Base-by-base conservation (phyloP, 1,139 yeast genomes). In the Nakaseomyces sp. region DNA sequence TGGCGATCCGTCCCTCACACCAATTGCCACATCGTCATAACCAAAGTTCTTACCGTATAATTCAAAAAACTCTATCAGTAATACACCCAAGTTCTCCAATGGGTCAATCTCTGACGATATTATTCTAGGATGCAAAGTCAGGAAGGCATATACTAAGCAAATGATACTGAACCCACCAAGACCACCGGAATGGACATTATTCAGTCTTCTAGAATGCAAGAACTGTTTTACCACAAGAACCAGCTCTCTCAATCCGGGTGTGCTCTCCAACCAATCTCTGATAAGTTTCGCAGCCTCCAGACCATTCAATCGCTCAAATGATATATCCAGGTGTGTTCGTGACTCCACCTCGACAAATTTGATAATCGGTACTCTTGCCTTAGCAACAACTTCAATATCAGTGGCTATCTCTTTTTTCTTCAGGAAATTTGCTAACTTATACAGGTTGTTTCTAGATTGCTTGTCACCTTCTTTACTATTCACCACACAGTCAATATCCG, bases 121-220 rank as follows among this genome's bases (percentile, higher is more conserved):
- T 5, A 89, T 58, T 52, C 88, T 72, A 10, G 96, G 96, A 63
- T 91, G 98, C 46, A 84, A 67, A 51, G 71, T 74, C 50, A 93
- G 65, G 59, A 91, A 89, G 26, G 95, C 83, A 57, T 83, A 83
- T 30, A 87, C 88, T 58, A 91, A 65, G 55, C 96, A 88, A 37
- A 89, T 87, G 19, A 89, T 86, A 7, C 96, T 80, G 60, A 84
- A 91, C 0, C 98, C 98, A 25, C 99, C 98, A 16, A 93, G 69
- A 0, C 98, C 98, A 46, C 99, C 99, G 18, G 82, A 81, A 57
- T 85, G 95, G n/a, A 91, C 98, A 55, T 87, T 85, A 58, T 91
- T 89, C 48, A 91, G 68, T 50, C 75, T 77, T 54, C 97, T 71
- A 2, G 88, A 79, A 35, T 89, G 72, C 45, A 93, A 70, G 57